These are phyloP conservation scores for Botrytis squamosa DNA, from an alignment of 2,329 filamentous ascomycete genomes.

Conservation along the genomic window DNA sequence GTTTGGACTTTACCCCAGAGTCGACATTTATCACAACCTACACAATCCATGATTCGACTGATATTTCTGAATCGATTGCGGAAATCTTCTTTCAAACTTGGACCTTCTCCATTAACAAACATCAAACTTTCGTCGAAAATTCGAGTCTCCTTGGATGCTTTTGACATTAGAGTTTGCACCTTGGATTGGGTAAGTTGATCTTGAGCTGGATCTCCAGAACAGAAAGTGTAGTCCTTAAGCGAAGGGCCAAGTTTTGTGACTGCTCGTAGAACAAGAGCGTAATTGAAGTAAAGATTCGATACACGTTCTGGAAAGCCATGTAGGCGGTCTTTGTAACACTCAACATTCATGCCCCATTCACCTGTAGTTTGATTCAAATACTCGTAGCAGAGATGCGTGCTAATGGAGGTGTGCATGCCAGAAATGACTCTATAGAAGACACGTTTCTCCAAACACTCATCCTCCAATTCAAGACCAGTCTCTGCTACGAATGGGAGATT, in stretches of 20 bases:
- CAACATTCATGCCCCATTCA: constrained; percentile 84
- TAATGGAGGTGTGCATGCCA: constrained; percentile 98
- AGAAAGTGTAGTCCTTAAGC: constrained; percentile 82
- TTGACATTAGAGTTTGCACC: constrained; percentile 71
- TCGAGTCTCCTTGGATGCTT: constrained; percentile 66
- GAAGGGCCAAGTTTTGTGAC: constrained; percentile 86
- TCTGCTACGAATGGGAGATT: constrained; percentile 60
- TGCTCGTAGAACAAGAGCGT: constrained; percentile 88
- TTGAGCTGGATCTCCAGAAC: constrained; percentile 77
- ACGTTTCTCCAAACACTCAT: constrained; percentile 96
- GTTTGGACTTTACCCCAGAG: constrained; percentile 98
- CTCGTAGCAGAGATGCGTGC: constrained; percentile 92
- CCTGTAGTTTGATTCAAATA: constrained; percentile 95
- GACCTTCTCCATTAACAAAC: constrained; percentile 77
- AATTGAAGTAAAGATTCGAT: constrained; percentile 99
- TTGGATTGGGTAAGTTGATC: constrained; percentile 78
- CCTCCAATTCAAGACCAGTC: constrained; percentile 72
- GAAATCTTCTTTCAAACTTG: constrained; percentile 92
- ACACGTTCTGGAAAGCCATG: constrained; percentile 85
- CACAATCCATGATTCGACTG: constrained; percentile 95
- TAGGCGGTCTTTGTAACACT: constrained; percentile 85
- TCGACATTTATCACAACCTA: constrained; percentile 96
- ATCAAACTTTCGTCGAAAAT: constrained; percentile 96
- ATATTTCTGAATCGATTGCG: constrained; percentile 96
- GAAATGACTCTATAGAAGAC: constrained; percentile 95